Evolutionary conservation across 1,284 basidiomycete species (phyloP).

Genomic region (Phellopilus nigrolimitatus): DNA sequence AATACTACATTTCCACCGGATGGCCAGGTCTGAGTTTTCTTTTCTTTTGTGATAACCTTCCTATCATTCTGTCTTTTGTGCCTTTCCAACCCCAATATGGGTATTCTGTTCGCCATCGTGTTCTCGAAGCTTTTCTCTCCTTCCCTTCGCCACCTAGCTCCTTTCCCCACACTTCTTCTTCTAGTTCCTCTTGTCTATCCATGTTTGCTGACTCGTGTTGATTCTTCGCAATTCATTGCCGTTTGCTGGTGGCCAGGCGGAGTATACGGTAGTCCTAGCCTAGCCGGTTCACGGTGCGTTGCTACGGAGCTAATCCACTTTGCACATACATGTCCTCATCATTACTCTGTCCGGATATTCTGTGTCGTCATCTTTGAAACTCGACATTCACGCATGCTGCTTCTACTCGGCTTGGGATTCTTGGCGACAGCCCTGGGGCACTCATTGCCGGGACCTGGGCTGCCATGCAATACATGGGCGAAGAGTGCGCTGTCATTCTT

Average conservation of each 20-base stretch:
- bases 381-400: too few relatives aligned
- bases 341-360: neutral
- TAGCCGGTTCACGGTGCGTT: slow-evolving; percentile 81
- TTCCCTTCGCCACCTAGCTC: neutral
- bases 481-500: slow-evolving; percentile 47
- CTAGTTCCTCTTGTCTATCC: neutral
- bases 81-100: neutral
- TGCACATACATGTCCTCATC: neutral
- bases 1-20: slow-evolving; percentile 79
- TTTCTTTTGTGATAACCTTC: slow-evolving; percentile 3
- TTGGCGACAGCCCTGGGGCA: slow-evolving; percentile 86
- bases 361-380: too few relatives aligned
- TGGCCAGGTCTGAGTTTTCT: slow-evolving; percentile 58
- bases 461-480: slow-evolving; percentile 89
- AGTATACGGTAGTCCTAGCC: slow-evolving; percentile 78
- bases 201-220: neutral
- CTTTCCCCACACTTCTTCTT: neutral
- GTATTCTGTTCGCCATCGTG: slow-evolving; percentile 12
- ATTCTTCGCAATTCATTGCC: neutral
- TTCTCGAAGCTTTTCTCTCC: neutral
- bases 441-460: slow-evolving; percentile 96
- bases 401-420: too few relatives aligned
- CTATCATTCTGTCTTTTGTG: neutral
- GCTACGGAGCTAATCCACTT: neutral
- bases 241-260: slow-evolving; percentile 43